Conservation (phyloP, 352 stramenopile genomes). For the Elongisporangium senticosum region DNA sequence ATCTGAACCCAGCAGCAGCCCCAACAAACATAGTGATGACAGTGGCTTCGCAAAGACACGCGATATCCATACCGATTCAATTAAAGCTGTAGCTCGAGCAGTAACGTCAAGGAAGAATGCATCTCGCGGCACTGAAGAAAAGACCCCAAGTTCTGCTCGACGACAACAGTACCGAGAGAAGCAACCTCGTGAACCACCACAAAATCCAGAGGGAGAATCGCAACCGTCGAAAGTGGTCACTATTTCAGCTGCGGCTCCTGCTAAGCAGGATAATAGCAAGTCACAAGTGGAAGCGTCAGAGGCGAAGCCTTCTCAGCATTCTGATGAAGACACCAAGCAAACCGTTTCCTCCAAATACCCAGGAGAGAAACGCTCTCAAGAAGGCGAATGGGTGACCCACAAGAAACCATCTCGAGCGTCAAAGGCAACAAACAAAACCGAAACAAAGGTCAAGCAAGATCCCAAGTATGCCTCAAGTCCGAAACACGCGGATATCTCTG, state of each 20-base stretch:
- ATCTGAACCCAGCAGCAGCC: neutral
- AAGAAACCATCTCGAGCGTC: neutral
- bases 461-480: neutral
- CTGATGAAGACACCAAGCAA: neutral
- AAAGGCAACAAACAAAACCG: neutral
- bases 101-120: constrained; percentile 14
- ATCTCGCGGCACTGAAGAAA: constrained; percentile 15
- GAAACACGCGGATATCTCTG: neutral
- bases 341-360: neutral
- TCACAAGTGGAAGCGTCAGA: neutral
- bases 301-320: neutral
- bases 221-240: neutral
- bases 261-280: neutral
- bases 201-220: constrained; percentile 9
- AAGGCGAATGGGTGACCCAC: neutral
- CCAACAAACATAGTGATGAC: neutral
- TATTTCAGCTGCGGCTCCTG: neutral
- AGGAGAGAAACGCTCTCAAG: neutral
- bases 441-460: neutral
- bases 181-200: constrained; percentile 14
- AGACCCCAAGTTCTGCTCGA: constrained; percentile 11
- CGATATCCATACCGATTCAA: neutral
- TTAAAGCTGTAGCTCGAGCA: neutral
- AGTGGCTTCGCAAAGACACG: neutral
- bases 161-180: constrained; percentile 70